Conservation (phyloP, 306 rosid species). For the Cercis canadensis region DNA sequence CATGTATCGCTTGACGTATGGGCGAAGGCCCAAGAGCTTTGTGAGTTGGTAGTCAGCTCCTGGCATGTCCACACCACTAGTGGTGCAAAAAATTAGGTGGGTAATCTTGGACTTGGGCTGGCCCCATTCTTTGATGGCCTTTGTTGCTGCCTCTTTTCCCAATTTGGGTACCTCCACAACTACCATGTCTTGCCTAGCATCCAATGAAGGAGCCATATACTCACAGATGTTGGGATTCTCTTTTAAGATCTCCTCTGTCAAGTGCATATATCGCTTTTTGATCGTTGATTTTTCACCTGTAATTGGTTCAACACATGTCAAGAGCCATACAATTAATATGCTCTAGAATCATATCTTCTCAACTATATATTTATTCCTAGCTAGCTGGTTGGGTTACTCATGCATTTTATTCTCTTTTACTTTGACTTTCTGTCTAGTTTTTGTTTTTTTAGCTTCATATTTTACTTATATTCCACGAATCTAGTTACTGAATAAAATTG, state of each 20-base stretch:
- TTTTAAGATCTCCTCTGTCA: constrained; percentile 31
- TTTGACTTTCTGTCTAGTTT: too few species aligned
- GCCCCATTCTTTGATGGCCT: constrained; percentile 31
- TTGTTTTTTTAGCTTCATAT: too few species aligned
- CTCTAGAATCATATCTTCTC: too few species aligned
- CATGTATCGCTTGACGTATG: constrained; percentile 44
- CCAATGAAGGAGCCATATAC: constrained; percentile 46
- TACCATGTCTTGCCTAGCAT: constrained; percentile 33
- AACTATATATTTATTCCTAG: too few species aligned
- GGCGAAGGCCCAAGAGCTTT: constrained; percentile 37
- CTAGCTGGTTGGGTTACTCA: too few species aligned
- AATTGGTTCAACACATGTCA: neutral
- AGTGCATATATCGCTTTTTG: constrained; percentile 43
- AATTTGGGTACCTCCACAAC: constrained; percentile 35
- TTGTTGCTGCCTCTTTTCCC: constrained; percentile 44
- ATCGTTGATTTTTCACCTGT: constrained; percentile 52
- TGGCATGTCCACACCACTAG: constrained; percentile 7
- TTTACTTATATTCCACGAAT: too few species aligned
- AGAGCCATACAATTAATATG: too few species aligned
- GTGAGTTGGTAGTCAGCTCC: constrained; percentile 47
- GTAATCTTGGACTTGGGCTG: constrained; percentile 27
- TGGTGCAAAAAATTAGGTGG: constrained; percentile 7
- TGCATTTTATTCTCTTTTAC: too few species aligned
- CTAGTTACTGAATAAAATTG: too few species aligned
- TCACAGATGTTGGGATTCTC: constrained; percentile 32